Conservation (phyloP, 2,329 filamentous ascomycete genomes). For the Chaetomiaceae sp. region DNA sequence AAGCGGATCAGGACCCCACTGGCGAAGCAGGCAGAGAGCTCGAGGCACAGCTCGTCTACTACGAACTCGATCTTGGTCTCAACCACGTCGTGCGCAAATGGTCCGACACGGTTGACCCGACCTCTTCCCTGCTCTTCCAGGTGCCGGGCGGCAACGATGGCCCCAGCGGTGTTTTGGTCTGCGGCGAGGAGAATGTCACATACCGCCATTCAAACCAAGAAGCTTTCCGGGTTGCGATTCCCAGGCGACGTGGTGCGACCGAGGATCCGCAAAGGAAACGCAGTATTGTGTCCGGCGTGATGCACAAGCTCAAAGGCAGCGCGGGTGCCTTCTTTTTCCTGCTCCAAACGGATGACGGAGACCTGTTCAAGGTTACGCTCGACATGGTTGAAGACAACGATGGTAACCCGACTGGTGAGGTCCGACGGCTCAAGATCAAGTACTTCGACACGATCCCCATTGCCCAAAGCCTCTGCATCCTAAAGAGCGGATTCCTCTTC, state of each 20-base stretch:
- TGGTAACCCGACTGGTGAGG: slow-evolving; percentile 72
- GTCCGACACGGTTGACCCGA: slow-evolving; percentile 88
- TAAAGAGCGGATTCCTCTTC: slow-evolving; percentile 94
- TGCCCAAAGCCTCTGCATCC: slow-evolving; percentile 78
- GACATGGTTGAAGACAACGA: slow-evolving; percentile 81
- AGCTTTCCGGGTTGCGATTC: slow-evolving; percentile 81
- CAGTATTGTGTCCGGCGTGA: slow-evolving; percentile 81
- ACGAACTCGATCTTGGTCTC: slow-evolving; percentile 90
- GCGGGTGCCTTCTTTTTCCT: slow-evolving; percentile 93
- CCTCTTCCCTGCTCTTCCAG: slow-evolving; percentile 85
- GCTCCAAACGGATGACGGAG: slow-evolving; percentile 93
- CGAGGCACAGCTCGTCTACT: slow-evolving; percentile 92
- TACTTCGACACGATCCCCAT: slow-evolving; percentile 96
- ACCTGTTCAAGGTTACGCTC: slow-evolving; percentile 92
- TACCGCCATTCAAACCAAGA: slow-evolving; percentile 97
- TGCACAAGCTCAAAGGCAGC: slow-evolving; percentile 85
- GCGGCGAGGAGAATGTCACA: slow-evolving; percentile 87
- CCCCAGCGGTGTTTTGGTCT: slow-evolving; percentile 90
- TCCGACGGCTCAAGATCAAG: slow-evolving; percentile 81
- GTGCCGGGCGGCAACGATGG: slow-evolving; percentile 91
- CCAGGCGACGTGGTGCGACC: slow-evolving; percentile 75
- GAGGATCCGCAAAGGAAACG: slow-evolving; percentile 91
- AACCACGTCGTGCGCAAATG: slow-evolving; percentile 97
- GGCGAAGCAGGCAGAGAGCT: slow-evolving; percentile 74
- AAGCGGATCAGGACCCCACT: slow-evolving; percentile 83